Evolutionary conservation across 371 early-diverging fungal species (phyloP).

Genomic region (Mucor saturninus): DNA sequence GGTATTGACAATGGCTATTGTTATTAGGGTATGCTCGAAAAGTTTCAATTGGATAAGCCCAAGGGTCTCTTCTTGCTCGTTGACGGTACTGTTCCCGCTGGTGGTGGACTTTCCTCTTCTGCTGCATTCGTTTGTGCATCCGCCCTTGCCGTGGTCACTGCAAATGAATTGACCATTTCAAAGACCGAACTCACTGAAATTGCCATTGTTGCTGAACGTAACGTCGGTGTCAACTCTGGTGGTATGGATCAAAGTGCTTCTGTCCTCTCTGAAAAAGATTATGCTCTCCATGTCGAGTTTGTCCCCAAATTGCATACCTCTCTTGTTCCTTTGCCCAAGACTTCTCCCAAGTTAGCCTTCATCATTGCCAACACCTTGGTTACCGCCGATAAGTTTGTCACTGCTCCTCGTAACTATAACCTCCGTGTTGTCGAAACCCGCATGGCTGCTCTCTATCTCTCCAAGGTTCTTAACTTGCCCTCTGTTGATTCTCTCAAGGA

Average conservation of each 20-base stretch:
- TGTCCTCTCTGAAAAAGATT: constrained; percentile 73
- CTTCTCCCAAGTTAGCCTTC: constrained; percentile 67
- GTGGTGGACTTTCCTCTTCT: constrained; percentile 86
- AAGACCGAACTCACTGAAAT: constrained; percentile 75
- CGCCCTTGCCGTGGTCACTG: constrained; percentile 71
- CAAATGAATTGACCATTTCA: constrained; percentile 52
- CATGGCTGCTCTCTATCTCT: constrained; percentile 76
- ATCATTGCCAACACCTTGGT: constrained; percentile 92
- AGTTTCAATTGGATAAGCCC: constrained; percentile 56
- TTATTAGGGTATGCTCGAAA: constrained; percentile 69
- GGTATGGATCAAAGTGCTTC: constrained; percentile 95
- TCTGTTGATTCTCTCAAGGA: constrained; percentile 62
- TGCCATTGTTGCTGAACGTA: constrained; percentile 82
- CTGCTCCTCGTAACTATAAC: constrained; percentile 91
- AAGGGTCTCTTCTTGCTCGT: constrained; percentile 73
- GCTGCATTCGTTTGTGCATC: constrained; percentile 86
- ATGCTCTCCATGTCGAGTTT: constrained; percentile 87
- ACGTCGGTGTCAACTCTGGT: constrained; percentile 84
- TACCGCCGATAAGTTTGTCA: constrained; percentile 85
- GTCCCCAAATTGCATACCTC: constrained; percentile 73
- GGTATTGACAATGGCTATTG: background rate
- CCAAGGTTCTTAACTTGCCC: constrained; percentile 55
- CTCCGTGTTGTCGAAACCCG: constrained; percentile 94
- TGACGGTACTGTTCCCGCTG: constrained; percentile 84
- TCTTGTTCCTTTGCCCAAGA: constrained; percentile 65